These are phyloP conservation scores for Herpetospermum pedunculosum DNA, from an alignment of 306 rosid genomes.

Conservation along the genomic window DNA sequence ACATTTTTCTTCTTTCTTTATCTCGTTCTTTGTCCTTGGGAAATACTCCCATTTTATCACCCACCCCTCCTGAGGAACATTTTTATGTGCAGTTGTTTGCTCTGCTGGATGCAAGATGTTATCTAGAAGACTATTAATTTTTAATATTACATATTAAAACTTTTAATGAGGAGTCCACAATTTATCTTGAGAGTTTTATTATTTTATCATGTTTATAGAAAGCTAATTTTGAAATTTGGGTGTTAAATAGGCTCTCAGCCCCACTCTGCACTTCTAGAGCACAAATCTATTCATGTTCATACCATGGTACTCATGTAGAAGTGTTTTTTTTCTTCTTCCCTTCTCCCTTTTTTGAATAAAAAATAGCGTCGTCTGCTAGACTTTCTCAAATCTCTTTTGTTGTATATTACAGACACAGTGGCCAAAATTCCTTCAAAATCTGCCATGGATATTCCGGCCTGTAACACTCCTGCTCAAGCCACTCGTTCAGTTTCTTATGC, in stretches of 20 bases:
- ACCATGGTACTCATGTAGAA: conserved; percentile 42
- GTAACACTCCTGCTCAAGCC: conserved; percentile 65
- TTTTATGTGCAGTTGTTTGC: background rate
- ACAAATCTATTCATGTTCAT: conserved; percentile 59
- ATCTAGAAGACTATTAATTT: background rate
- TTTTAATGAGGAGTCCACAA: background rate
- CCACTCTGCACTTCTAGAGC: conserved; percentile 50
- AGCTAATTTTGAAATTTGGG: conserved; percentile 6
- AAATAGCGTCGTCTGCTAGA: background rate
- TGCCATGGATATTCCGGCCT: conserved; percentile 54
- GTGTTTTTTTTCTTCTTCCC: background rate
- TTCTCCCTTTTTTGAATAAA: background rate
- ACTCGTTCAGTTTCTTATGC: conserved; percentile 51
- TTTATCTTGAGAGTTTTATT: conserved; percentile 8
- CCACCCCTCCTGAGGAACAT: background rate
- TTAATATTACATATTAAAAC: background rate
- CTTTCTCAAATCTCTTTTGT: conserved; percentile 8
- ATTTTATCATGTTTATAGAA: background rate
- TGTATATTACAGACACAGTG: conserved; percentile 60
- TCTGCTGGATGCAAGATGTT: background rate
- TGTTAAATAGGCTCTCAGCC: conserved; percentile 74
- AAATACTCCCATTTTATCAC: background rate
- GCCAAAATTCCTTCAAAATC: conserved; percentile 33
- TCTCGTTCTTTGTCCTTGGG: background rate
- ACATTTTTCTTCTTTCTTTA: background rate